Base-by-base conservation (phyloP, 108 stramenopile genomes). In the Skeletonema grethae region DNA sequence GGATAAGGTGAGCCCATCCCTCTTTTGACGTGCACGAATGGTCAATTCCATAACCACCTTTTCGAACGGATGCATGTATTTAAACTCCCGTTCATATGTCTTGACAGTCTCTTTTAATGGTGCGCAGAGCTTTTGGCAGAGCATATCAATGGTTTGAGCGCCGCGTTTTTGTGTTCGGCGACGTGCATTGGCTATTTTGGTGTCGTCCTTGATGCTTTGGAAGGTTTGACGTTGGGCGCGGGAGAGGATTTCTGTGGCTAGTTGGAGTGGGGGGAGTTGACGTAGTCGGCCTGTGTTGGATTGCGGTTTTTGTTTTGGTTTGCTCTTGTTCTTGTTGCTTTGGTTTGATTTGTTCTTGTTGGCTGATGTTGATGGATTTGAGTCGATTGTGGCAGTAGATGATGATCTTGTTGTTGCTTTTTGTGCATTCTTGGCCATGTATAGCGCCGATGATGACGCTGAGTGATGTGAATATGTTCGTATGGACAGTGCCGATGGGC, bases 41-140 rank as follows among this genome's bases (percentile, higher is more conserved):
- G 97, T 96, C 34, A 98, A 75, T 69, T 97, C 92, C 56, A 96
- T 93, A 15, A 97, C 93, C 30, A 95, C 95, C 32, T 73, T 75
- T 82, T 98, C 97, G 63, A 98, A 98, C 7, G 97, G 97, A 85
- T 98, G 97, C 46, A 98, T 79, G 22, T 79, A 59, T 43, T 79
- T 57, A 63, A 89, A 85, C 70, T 91, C 87, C 20, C 79, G 64
- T 30, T 85, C 65, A 72, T 96, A 98, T n/a, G 85, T 86, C 20
- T 92, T 58, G 1, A 96, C 85, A 11, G 88, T 67, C 32, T 97
- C 90, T 55, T 87, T 77, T 15, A 98, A 70, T 8, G 97, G 97
- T 7, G 83, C 22, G 57, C 95, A 96, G 16, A 96, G 59, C 29
- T 67, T 82, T 71, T 96, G 92, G 18, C 82, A 80, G 31, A 98